Conservation (phyloP, 1,284 basidiomycete genomes). For the Sanghuangporus baumii region DNA sequence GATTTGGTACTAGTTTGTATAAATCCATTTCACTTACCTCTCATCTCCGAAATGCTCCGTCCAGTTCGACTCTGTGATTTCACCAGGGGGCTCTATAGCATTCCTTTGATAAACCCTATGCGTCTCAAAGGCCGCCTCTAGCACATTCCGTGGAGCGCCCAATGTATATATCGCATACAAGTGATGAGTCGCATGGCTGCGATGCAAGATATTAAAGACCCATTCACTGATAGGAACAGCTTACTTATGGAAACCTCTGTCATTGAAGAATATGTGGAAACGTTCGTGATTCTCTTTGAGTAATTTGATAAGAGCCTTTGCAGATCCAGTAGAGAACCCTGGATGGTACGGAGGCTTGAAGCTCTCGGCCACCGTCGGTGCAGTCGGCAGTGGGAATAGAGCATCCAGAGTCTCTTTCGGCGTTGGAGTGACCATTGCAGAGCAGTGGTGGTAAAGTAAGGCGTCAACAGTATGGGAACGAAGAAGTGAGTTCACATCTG, state of each 20-base stretch:
- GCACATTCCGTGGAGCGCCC: conserved; percentile 36
- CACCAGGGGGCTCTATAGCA: conserved; percentile 36
- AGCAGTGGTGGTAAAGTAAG: neutral
- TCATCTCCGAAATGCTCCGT: conserved; percentile 44
- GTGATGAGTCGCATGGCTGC: conserved; percentile 47
- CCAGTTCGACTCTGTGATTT: conserved; percentile 41
- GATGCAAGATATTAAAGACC: neutral
- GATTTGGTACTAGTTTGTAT: neutral
- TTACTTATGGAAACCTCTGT: conserved; percentile 54
- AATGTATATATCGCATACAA: conserved; percentile 45
- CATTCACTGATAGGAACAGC: conserved; percentile 2
- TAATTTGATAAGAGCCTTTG: conserved; percentile 35
- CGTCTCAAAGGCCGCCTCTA: conserved; percentile 38
- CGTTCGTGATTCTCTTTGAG: conserved; percentile 53
- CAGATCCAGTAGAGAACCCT: conserved; percentile 44
- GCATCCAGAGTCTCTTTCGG: conserved; percentile 20
- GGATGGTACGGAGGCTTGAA: conserved; percentile 28
- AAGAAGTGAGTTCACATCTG: neutral
- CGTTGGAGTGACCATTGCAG: conserved; percentile 1
- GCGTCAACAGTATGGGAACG: neutral
- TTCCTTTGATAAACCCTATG: conserved; percentile 36
- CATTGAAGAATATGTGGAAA: conserved; percentile 60
- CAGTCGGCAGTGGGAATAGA: conserved; percentile 36
- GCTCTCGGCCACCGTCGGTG: conserved; percentile 21
- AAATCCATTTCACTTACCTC: conserved; percentile 26